These are phyloP conservation scores for Colletotrichum sp. DNA, from an alignment of 2,329 filamentous ascomycete species.

Conservation along the genomic window DNA sequence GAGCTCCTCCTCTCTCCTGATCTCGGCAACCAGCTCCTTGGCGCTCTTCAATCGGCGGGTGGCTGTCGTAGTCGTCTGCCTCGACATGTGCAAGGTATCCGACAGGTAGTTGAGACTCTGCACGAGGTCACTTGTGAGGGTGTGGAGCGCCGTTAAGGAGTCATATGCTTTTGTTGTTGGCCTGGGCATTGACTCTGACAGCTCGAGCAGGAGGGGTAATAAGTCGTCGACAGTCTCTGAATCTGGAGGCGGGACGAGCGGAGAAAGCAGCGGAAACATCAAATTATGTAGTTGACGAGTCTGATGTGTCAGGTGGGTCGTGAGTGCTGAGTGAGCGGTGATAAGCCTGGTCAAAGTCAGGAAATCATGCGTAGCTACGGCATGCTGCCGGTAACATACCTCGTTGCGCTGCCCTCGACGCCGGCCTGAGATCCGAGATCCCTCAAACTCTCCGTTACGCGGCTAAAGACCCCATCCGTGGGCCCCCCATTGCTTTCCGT, in stretches of 20 bases:
- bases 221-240: conserved; percentile 70
- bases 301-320: conserved; percentile 77
- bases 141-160: conserved; percentile 71
- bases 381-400: conserved; percentile 49
- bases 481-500: conserved; percentile 69
- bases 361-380: neutral
- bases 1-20: conserved; percentile 81
- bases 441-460: conserved; percentile 71
- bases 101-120: conserved; percentile 84
- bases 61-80: conserved; percentile 84
- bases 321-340: conserved; percentile 75
- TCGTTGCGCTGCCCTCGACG: conserved; percentile 73
- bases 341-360: conserved; percentile 59
- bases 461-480: conserved; percentile 68
- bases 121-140: conserved; percentile 74
- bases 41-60: conserved; percentile 79
- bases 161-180: conserved; percentile 65
- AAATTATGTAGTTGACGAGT: conserved; percentile 77
- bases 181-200: conserved; percentile 70
- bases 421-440: conserved; percentile 76
- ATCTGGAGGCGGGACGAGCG: conserved; percentile 66
- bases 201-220: conserved; percentile 68
- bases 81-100: conserved; percentile 92
- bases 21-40: conserved; percentile 83
- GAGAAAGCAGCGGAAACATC: conserved; percentile 72